Percentiles rank a stretch among this genome's conserved stretches.
These are phyloP conservation scores for Auricularia heimuer DNA, from an alignment of 768 basidiomycete species.

Conservation along the genomic window DNA sequence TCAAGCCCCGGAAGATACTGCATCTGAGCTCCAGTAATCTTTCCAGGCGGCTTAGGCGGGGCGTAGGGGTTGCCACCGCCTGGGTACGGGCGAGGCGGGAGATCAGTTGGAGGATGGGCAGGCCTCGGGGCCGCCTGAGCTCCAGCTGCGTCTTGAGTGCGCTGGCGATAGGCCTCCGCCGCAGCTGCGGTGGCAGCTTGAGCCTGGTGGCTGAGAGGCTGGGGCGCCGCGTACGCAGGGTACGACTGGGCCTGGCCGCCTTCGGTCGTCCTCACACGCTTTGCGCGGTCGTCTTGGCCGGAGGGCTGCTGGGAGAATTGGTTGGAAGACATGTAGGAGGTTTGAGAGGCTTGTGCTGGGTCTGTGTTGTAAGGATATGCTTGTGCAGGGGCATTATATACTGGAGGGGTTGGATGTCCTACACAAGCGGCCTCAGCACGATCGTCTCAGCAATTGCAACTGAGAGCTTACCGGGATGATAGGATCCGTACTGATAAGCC, in stretches of 20 bases:
- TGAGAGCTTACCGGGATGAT: not conserved
- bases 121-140: not conserved
- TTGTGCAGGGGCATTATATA: not conserved
- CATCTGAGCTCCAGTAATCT: slow-evolving; percentile 10
- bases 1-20: slow-evolving; percentile 11
- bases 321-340: not conserved
- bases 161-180: not conserved
- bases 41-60: slow-evolving; percentile 8
- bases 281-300: not conserved
- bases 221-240: slow-evolving; percentile 1
- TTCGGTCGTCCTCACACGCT: not conserved
- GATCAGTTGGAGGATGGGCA: slow-evolving; percentile 11
- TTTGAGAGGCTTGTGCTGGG: not conserved
- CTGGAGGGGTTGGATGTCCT: not conserved
- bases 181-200: not conserved
- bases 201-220: slow-evolving; percentile 2
- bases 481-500: not conserved
- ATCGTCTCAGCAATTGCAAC: not conserved
- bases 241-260: not conserved
- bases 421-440: not conserved
- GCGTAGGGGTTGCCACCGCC: slow-evolving; percentile 6
- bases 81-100: slow-evolving; percentile 10
- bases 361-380: not conserved
- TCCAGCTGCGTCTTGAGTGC: not conserved
- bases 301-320: not conserved